These are phyloP conservation scores for Solanum boliviense DNA, from an alignment of 257 asterid species.

Conservation along the genomic window DNA sequence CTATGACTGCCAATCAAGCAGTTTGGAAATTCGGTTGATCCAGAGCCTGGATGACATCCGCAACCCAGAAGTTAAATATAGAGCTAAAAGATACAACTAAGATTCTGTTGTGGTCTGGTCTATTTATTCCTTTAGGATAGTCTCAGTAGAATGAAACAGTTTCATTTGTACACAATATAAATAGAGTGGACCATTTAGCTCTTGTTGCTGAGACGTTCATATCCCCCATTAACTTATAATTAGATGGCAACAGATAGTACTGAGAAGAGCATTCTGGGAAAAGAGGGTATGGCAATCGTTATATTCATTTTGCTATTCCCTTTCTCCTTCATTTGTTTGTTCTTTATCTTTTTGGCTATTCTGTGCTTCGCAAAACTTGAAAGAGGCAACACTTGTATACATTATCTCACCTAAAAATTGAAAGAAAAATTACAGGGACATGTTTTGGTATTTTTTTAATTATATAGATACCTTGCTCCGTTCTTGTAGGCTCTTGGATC, in stretches of 20 bases:
- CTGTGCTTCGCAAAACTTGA: not conserved
- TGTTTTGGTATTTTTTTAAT: not conserved
- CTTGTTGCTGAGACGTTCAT: not conserved
- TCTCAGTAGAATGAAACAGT: not conserved
- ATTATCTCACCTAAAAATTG: not conserved
- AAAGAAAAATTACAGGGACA: not conserved
- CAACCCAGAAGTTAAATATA: conserved; percentile 75
- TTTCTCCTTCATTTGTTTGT: not conserved
- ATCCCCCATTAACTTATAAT: not conserved
- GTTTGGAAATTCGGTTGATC: conserved; percentile 88
- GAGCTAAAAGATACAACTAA: conserved; percentile 56
- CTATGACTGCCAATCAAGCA: conserved; percentile 69
- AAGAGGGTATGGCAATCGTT: not conserved
- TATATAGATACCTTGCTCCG: not conserved
- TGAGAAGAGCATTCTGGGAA: not conserved
- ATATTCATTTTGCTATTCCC: not conserved
- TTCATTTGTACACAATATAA: not conserved
- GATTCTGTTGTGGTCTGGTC: not conserved
- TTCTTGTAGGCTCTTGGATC: not conserved
- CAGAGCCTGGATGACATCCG: conserved; percentile 88
- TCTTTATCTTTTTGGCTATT: not conserved
- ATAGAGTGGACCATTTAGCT: not conserved
- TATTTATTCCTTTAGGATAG: not conserved
- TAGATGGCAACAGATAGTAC: not conserved
- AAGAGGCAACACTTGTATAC: not conserved